Percentiles rank a stretch among this genome's conserved stretches.
Evolutionary conservation across 805 yeast species (phyloP).

Genomic region (Komagataella phaffii): DNA sequence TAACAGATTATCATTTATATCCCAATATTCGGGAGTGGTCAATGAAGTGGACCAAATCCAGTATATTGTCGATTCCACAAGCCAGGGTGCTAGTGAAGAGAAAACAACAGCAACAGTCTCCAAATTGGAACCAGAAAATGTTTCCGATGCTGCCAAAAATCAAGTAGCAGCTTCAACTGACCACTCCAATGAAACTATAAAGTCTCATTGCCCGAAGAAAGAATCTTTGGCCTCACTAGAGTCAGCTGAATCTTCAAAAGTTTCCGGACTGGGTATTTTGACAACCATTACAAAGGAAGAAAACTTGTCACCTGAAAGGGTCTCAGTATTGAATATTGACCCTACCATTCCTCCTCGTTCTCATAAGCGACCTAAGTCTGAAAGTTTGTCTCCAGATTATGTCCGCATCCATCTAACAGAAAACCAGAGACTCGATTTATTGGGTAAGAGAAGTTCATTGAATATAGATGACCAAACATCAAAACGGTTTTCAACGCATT

Average conservation of each 20-base stretch:
- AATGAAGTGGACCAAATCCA: slow-evolving; percentile 20
- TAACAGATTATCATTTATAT: slow-evolving; percentile 17
- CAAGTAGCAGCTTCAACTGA: neutral
- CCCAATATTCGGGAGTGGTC: slow-evolving; percentile 23
- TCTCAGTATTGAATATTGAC: neutral
- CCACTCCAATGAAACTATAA: neutral
- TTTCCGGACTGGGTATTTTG: neutral
- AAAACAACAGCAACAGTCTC: neutral
- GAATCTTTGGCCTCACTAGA: neutral
- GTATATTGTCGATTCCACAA: slow-evolving; percentile 14
- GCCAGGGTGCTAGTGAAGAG: neutral
- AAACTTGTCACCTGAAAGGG: neutral
- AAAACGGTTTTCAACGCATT: neutral
- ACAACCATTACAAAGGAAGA: neutral
- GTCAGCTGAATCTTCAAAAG: neutral
- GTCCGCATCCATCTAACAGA: neutral
- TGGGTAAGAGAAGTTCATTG: neutral
- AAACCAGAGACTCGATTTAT: neutral
- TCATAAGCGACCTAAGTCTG: neutral
- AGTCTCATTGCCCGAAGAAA: neutral
- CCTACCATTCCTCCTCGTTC: neutral
- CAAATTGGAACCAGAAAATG: neutral
- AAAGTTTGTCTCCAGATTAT: neutral
- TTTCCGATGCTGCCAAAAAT: neutral
- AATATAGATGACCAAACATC: neutral